phyloP scores from a whole-genome alignment of 257 asterid species.

The Plantago ovata region DNA sequence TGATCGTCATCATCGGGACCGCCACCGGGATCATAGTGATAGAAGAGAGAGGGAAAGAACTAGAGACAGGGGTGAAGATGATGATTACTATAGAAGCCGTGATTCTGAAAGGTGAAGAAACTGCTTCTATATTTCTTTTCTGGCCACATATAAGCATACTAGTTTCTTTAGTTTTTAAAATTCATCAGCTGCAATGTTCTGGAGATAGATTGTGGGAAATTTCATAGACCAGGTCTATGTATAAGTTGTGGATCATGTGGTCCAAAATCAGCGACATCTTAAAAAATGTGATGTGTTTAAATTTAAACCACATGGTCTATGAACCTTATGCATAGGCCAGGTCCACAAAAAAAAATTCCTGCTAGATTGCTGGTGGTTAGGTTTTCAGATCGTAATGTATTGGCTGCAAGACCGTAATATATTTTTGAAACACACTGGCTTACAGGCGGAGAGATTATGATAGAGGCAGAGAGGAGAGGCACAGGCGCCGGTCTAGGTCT shows the following conservation, averaged over 20 bases:
- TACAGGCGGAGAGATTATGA: slow-evolving; percentile 71
- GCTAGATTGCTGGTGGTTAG: background rate
- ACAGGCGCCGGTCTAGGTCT: slow-evolving; percentile 60
- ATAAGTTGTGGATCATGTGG: no score
- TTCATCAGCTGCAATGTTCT: background rate
- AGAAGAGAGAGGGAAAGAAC: slow-evolving; percentile 77
- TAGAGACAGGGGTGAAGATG: slow-evolving; percentile 68
- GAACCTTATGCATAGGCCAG: no score
- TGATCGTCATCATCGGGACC: slow-evolving; percentile 64
- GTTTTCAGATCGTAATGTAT: background rate
- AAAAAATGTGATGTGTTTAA: no score
- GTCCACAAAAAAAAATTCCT: no score
- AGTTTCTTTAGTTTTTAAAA: background rate
- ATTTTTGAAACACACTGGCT: slow-evolving; percentile 13
- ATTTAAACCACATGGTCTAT: no score
- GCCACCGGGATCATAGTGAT: slow-evolving; percentile 65
- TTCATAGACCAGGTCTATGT: no score
- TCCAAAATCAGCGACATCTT: no score
- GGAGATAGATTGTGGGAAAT: no score
- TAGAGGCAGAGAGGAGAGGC: slow-evolving; percentile 67
- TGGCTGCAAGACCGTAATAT: slow-evolving; percentile 4
- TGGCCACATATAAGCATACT: background rate
- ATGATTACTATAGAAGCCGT: slow-evolving; percentile 53
- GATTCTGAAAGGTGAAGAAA: slow-evolving; percentile 63
- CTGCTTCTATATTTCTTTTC: slow-evolving; percentile 5